These are phyloP conservation scores for Aristolochia fimbriata DNA, from an alignment of 164 flowering plant genomes.

Conservation along the genomic window DNA sequence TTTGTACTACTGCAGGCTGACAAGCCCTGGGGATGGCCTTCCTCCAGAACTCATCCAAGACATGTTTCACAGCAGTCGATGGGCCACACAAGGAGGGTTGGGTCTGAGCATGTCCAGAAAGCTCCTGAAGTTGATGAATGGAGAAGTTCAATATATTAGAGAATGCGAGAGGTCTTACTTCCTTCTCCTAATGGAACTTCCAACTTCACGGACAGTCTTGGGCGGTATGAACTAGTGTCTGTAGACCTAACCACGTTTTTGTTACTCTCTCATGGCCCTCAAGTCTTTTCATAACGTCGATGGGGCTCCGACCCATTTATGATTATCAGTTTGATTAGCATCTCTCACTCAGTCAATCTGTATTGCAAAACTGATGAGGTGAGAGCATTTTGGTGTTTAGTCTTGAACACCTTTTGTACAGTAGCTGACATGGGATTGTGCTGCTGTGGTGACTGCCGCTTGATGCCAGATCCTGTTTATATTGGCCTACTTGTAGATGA, in stretches of 20 bases:
- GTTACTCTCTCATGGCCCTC: too few species aligned
- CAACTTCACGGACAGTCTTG: constrained; percentile 22
- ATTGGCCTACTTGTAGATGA: too few species aligned
- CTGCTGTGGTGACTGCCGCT: too few species aligned
- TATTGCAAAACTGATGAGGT: too few species aligned
- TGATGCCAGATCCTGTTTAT: too few species aligned
- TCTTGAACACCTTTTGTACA: too few species aligned
- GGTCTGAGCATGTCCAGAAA: constrained; percentile 76
- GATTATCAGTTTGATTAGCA: too few species aligned
- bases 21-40: constrained; percentile 74
- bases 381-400: not conserved
- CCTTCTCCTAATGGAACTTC: constrained; percentile 47
- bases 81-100: constrained; percentile 69
- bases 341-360: too few species aligned
- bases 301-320: too few species aligned
- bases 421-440: too few species aligned
- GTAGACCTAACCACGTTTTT: too few species aligned
- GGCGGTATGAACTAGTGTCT: constrained; percentile 16
- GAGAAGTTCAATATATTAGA: constrained; percentile 80
- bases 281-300: too few species aligned
- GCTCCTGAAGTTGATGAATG: constrained; percentile 66
- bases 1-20: constrained; percentile 36
- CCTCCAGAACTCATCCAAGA: constrained; percentile 69
- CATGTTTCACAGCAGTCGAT: constrained; percentile 62
- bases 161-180: constrained; percentile 72